phyloP scores from a whole-genome alignment of 176 grass and related monocot species.

The Cenchrus fungigraminus region DNA sequence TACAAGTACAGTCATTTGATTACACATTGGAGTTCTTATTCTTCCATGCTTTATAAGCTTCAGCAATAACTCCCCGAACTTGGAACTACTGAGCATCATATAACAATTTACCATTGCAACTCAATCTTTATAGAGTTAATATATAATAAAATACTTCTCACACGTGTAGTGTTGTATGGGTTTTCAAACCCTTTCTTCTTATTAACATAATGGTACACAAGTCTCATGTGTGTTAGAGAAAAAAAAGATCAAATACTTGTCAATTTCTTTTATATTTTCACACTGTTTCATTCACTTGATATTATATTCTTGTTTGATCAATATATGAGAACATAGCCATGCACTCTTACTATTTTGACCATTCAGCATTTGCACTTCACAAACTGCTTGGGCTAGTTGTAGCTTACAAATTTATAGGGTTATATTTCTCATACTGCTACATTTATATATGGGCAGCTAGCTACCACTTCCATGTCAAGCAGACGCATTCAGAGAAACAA shows the following conservation, averaged over 20 bases:
- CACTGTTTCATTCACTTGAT: neutral
- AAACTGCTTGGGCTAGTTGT: neutral
- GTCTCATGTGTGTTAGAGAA: too few species aligned
- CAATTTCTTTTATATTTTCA: neutral
- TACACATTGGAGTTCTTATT: slow-evolving; percentile 14
- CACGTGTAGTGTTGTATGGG: neutral
- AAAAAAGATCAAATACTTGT: neutral
- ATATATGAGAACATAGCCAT: neutral
- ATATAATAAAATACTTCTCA: neutral
- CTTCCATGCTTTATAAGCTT: neutral
- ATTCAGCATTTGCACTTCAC: neutral
- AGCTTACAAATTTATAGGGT: neutral
- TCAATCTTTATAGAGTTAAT: neutral
- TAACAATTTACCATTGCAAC: neutral
- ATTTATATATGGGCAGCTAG: neutral
- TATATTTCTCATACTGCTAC: neutral
- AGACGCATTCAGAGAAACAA: neutral
- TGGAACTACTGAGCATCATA: neutral
- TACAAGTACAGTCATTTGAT: neutral
- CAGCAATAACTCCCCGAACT: neutral
- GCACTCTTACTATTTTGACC: neutral
- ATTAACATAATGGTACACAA: too few species aligned
- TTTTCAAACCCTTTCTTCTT: too few species aligned
- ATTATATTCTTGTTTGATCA: neutral
- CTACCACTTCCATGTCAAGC: slow-evolving; percentile 20